Base-by-base conservation (phyloP, 78 protist species). In the Dictyostelium firmibasis region DNA sequence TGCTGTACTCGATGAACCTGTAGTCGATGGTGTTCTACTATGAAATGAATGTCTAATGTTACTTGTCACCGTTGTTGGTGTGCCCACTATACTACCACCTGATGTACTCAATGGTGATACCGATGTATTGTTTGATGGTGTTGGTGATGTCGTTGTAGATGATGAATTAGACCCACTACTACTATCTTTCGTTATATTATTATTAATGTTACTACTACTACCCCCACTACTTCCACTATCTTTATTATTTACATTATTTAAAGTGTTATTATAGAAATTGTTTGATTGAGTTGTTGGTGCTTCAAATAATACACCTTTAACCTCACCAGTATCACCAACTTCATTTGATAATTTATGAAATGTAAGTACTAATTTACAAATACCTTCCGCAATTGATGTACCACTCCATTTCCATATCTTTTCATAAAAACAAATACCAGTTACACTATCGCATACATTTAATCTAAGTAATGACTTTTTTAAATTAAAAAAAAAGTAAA, bases 351-450 rank as follows among this genome's bases (percentile, higher is more conserved):
- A 33, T 43, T 88, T 88, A 79, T 88, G 93, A 79, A 88, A 88
- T 79, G 93, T 88, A 4, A 88, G 27, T 4, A 88, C 93, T 64
- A 88, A 88, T 79, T 88, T 88, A 67, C 93, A 88, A 29, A 88
- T 88, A 67, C 93, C 93, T 35, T 88, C 93, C 10, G 93, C 93
- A 8, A 88, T 83, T 7, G 93, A 88, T 77, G 93, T 88, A 27
- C 93, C 93, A 79, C 93, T 88, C 93, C 93, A 88, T n/a, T 88
- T 88, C 93, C 93, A 86, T 36, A 77, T 86, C 78, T 86, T 86
- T 60, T 86, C 92, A 77, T 35, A 86, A 81, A 69, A 86, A 60
- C 92, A 86, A 57, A 86, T 86, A 86, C 92, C 92, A 31, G 93
- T 88, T 18, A 79, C 25, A 79, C 86, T 79, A 64, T 88, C 93